phyloP scores from a whole-genome alignment of 345 rosid genomes.

The Noccaea bulbosa region DNA sequence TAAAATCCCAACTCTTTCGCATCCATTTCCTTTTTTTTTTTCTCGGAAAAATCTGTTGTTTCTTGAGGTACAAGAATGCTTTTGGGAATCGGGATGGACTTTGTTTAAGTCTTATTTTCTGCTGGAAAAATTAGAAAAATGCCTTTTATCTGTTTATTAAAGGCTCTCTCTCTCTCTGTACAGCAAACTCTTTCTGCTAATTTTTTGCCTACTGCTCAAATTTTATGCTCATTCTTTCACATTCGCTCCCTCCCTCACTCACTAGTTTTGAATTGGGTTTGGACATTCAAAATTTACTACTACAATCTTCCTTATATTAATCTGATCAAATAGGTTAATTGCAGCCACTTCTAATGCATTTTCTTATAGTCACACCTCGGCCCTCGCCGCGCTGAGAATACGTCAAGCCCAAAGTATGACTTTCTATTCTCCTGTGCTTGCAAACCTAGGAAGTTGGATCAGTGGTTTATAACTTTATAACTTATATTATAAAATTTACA shows the following conservation, averaged over 20 bases:
- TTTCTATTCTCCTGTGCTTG: too few relatives aligned
- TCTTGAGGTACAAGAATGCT: constrained; percentile 26
- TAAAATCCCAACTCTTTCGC: constrained; percentile 21
- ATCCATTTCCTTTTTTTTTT: background rate
- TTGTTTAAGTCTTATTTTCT: constrained; percentile 4
- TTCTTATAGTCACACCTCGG: background rate
- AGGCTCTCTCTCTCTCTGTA: constrained; percentile 17
- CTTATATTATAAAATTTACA: background rate
- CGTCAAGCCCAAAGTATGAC: background rate
- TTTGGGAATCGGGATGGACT: constrained; percentile 26
- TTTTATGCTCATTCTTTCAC: background rate
- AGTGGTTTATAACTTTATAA: background rate
- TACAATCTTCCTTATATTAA: background rate
- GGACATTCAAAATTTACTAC: background rate
- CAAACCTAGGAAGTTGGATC: background rate
- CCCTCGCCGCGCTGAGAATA: constrained; percentile 22
- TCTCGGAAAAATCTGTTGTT: constrained; percentile 1
- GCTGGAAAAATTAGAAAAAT: background rate
- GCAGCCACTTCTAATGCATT: constrained; percentile 14
- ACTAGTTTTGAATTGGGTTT: background rate
- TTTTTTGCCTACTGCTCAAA: background rate
- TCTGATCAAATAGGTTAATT: background rate
- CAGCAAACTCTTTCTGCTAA: constrained; percentile 15
- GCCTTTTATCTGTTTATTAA: background rate
- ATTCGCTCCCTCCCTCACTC: background rate